phyloP scores from a whole-genome alignment of 345 rosid genomes.

The Nephelium lappaceum region DNA sequence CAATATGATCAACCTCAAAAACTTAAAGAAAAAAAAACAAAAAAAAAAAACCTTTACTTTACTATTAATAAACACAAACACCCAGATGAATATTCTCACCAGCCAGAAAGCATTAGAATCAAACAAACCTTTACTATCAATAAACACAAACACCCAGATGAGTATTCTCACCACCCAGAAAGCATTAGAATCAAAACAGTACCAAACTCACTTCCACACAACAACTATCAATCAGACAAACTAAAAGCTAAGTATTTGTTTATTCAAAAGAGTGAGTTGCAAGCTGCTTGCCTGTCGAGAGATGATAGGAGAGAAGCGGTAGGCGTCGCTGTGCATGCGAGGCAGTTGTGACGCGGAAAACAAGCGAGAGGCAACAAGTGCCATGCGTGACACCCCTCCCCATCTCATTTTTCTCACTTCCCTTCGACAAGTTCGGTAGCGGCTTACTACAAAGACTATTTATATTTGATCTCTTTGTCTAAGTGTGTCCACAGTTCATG shows the following conservation, averaged over 20 bases:
- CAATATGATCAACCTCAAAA: neutral
- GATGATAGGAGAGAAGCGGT: slow-evolving; percentile 17
- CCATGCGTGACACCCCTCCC: slow-evolving; percentile 18
- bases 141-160: neutral
- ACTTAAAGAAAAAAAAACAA: too few relatives aligned
- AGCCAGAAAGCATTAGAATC: neutral
- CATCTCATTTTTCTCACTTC: slow-evolving; percentile 5
- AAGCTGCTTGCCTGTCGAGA: slow-evolving; percentile 24
- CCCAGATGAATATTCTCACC: neutral
- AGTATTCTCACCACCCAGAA: neutral
- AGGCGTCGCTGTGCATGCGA: slow-evolving; percentile 33
- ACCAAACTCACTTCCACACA: neutral
- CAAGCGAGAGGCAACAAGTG: slow-evolving; percentile 11
- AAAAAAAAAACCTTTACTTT: neutral
- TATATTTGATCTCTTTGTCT: too few relatives aligned
- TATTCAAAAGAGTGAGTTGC: neutral
- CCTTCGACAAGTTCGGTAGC: neutral
- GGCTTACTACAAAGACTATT: neutral
- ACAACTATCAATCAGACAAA: neutral
- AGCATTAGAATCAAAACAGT: neutral
- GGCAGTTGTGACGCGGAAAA: slow-evolving; percentile 21
- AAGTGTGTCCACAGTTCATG: too few relatives aligned
- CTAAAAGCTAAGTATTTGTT: too few relatives aligned
- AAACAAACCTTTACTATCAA: neutral
- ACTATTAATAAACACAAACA: neutral